phyloP scores from a whole-genome alignment of 805 yeast genomes.

The Ogataea allantospora region DNA sequence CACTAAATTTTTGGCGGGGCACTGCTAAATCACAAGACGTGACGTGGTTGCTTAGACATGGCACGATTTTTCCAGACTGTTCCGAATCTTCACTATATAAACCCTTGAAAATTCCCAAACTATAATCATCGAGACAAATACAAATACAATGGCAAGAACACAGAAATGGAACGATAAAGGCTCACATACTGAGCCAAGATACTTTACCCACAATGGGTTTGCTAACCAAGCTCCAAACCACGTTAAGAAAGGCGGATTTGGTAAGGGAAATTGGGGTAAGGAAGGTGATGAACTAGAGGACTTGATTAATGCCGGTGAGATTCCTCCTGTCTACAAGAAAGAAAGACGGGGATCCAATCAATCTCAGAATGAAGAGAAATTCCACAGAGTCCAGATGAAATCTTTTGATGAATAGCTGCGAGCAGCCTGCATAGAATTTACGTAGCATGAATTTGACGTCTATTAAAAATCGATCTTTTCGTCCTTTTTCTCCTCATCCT shows the following conservation, averaged over 20 bases:
- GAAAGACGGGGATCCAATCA: slow-evolving; percentile 52
- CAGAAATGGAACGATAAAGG: slow-evolving; percentile 61
- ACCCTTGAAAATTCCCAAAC: background rate
- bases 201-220: slow-evolving; percentile 77
- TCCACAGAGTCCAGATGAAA: slow-evolving; percentile 28
- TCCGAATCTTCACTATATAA: slow-evolving; percentile 2
- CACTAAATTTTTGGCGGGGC: slow-evolving; percentile 3
- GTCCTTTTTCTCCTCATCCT: slow-evolving; percentile 57
- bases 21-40: slow-evolving; percentile 4
- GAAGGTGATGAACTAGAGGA: slow-evolving; percentile 75
- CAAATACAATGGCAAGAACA: slow-evolving; percentile 64
- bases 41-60: slow-evolving; percentile 6
- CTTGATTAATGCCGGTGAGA: slow-evolving; percentile 56
- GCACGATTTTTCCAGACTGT: slow-evolving; percentile 6
- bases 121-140: background rate
- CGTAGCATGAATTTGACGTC: slow-evolving; percentile 5
- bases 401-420: slow-evolving; percentile 10
- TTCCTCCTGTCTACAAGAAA: slow-evolving; percentile 45
- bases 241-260: slow-evolving; percentile 81
- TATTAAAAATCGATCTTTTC: slow-evolving; percentile 12
- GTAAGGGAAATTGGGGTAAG: slow-evolving; percentile 85
- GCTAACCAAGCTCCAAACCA: slow-evolving; percentile 68
- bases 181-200: slow-evolving; percentile 53
- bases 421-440: slow-evolving; percentile 4
- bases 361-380: slow-evolving; percentile 41